These are phyloP conservation scores for Alternaria ethzedia DNA, from an alignment of 2,329 filamentous ascomycete genomes.

Conservation along the genomic window DNA sequence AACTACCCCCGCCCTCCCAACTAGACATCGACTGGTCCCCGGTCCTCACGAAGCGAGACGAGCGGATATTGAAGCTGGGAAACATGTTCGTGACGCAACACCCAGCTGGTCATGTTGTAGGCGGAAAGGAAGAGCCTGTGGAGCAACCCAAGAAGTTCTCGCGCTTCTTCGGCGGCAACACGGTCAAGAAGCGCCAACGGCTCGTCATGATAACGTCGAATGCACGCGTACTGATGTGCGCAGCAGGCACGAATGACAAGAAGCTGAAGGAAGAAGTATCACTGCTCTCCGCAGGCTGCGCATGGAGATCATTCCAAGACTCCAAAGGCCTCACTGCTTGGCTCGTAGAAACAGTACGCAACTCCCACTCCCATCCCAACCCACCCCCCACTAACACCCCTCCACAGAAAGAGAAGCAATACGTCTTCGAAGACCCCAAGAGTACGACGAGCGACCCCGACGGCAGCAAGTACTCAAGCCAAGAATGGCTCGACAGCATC, in stretches of 20 bases:
- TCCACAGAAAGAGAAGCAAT: slow-evolving; percentile 82
- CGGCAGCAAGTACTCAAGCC: slow-evolving; percentile 70
- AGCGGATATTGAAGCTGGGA: slow-evolving; percentile 91
- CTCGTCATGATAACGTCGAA: slow-evolving; percentile 95
- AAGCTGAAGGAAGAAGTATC: slow-evolving; percentile 91
- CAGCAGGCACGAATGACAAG: slow-evolving; percentile 93
- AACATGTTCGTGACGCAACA: slow-evolving; percentile 85
- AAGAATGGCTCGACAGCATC: slow-evolving; percentile 91
- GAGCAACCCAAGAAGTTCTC: slow-evolving; percentile 84
- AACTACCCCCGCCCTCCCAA: slow-evolving; percentile 71
- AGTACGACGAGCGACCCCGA: slow-evolving; percentile 68
- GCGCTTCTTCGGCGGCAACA: slow-evolving; percentile 89
- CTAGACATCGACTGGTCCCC: slow-evolving; percentile 81
- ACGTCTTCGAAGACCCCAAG: slow-evolving; percentile 93
- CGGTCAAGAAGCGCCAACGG: slow-evolving; percentile 89
- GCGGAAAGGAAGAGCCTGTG: slow-evolving; percentile 67
- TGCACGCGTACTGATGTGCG: slow-evolving; percentile 86
- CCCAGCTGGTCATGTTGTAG: slow-evolving; percentile 76
- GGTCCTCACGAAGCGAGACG: slow-evolving; percentile 86
- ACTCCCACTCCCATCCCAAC: background rate
- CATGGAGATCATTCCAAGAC: slow-evolving; percentile 81
- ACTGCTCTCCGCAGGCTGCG: slow-evolving; percentile 75
- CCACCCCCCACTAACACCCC: slow-evolving; percentile 5
- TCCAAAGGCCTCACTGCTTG: slow-evolving; percentile 87
- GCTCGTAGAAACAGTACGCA: slow-evolving; percentile 89